Percentiles rank a stretch among this genome's conserved stretches.
phyloP scores from a whole-genome alignment of 2,329 filamentous ascomycete genomes.

The Trichoderma sp. region DNA sequence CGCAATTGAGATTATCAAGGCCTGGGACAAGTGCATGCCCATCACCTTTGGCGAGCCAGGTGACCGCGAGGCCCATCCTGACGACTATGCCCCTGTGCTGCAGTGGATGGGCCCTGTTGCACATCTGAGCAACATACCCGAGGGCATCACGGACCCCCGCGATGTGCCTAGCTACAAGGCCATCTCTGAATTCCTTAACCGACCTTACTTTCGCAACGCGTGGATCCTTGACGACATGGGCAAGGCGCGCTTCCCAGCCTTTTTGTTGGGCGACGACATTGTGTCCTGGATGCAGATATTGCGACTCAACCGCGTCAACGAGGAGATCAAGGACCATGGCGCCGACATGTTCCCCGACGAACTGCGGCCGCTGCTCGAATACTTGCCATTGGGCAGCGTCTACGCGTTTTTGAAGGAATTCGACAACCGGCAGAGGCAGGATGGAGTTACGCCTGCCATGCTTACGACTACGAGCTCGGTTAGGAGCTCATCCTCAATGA shows the following conservation, averaged over 20 bases:
- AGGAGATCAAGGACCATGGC: conserved; percentile 36
- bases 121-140: conserved; percentile 26
- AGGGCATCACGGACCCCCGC: conserved; percentile 26
- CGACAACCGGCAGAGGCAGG: conserved; percentile 19
- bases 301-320: conserved; percentile 35
- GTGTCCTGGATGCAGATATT: conserved; percentile 39
- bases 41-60: conserved; percentile 34
- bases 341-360: conserved; percentile 32
- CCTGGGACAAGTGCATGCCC: conserved; percentile 34
- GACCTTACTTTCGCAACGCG: conserved; percentile 36
- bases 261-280: conserved; percentile 36
- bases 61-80: conserved; percentile 33
- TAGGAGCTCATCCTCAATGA: conserved; percentile 2
- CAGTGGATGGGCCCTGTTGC: conserved; percentile 31
- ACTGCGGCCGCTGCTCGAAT: conserved; percentile 24
- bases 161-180: conserved; percentile 28
- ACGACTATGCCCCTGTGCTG: conserved; percentile 36
- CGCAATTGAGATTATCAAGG: conserved; percentile 28
- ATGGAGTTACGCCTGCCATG: conserved; percentile 13
- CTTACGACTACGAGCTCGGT: conserved; percentile 13
- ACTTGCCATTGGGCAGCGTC: conserved; percentile 24
- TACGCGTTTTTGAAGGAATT: conserved; percentile 23
- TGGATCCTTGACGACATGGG: conserved; percentile 40
- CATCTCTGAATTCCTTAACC: conserved; percentile 30
- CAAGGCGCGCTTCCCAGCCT: conserved; percentile 33